Percentiles rank a stretch among this genome's conserved stretches.
phyloP scores from a whole-genome alignment of 352 stramenopile genomes.

The Globisporangium acanthophoron region DNA sequence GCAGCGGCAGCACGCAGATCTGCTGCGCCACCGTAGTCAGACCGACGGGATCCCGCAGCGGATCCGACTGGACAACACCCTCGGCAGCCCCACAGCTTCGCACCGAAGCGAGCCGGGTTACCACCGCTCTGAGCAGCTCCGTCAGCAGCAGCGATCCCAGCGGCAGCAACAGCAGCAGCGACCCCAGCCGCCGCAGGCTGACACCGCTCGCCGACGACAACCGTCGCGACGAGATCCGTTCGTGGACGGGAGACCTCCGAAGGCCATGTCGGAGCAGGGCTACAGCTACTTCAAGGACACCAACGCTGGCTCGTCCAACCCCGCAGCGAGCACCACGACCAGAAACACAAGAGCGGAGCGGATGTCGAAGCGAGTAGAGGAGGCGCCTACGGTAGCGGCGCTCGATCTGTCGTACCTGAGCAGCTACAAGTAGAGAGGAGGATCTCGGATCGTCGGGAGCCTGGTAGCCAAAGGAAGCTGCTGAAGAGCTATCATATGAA shows the following conservation, averaged over 20 bases:
- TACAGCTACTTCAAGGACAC: conserved; percentile 1
- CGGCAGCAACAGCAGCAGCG: background rate
- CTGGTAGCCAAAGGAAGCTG: background rate
- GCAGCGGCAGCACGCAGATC: conserved; percentile 8
- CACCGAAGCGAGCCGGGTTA: conserved; percentile 5
- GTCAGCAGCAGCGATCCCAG: background rate
- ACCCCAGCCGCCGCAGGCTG: background rate
- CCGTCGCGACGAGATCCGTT: conserved; percentile 7
- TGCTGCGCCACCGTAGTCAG: conserved; percentile 10
- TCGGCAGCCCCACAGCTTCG: conserved; percentile 1
- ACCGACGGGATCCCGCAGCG: conserved; percentile 4
- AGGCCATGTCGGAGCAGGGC: conserved; percentile 10
- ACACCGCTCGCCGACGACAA: background rate
- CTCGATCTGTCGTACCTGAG: conserved; percentile 22
- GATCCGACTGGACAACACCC: conserved; percentile 1
- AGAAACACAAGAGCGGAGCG: background rate
- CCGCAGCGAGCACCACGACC: background rate
- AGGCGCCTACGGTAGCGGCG: background rate
- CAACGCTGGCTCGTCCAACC: background rate
- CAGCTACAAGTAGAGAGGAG: conserved; percentile 16
- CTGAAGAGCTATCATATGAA: background rate
- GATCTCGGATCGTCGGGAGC: background rate
- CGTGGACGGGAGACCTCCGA: background rate
- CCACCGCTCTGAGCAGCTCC: background rate
- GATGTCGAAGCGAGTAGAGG: background rate